These are phyloP conservation scores for Fusarium compactum DNA, from an alignment of 2,329 filamentous ascomycete species.

Conservation along the genomic window DNA sequence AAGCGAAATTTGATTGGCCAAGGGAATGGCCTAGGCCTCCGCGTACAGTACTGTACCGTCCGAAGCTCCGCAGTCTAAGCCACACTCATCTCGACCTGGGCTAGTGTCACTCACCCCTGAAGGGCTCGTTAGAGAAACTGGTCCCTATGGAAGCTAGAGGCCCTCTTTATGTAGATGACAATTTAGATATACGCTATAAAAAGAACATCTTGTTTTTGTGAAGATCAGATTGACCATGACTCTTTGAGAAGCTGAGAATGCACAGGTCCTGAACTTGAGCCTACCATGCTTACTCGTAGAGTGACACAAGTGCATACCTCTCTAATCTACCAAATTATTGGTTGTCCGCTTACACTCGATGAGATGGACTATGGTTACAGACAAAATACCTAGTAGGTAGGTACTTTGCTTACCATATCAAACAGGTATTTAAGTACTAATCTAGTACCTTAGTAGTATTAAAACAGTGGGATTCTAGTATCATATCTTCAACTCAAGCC, in stretches of 20 bases:
- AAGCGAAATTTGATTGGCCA: conserved; percentile 25
- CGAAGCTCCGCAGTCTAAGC: conserved; percentile 42
- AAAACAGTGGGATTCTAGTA: background rate
- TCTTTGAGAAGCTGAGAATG: background rate
- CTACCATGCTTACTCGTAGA: background rate
- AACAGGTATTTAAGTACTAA: background rate
- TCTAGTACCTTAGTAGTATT: background rate
- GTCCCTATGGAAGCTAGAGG: conserved; percentile 4
- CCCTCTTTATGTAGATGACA: conserved; percentile 16
- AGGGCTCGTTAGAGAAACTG: conserved; percentile 4
- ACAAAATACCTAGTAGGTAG: background rate
- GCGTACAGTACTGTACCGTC: conserved; percentile 39
- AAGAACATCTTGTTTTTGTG: conserved; percentile 11
- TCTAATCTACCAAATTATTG: background rate
- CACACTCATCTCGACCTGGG: conserved; percentile 35
- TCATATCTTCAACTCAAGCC: background rate
- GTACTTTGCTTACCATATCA: background rate
- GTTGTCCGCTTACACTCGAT: background rate
- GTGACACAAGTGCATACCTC: background rate
- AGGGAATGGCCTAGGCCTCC: conserved; percentile 9
- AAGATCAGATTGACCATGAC: background rate
- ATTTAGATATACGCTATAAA: conserved; percentile 32
- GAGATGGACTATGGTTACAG: background rate
- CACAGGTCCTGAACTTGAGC: background rate
- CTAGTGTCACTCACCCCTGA: conserved; percentile 24